Evolutionary conservation across 2,329 filamentous ascomycete genomes (phyloP), one percentile per base, ranked within the genome.

Genomic region (Arachnopeziza araneosa): DNA sequence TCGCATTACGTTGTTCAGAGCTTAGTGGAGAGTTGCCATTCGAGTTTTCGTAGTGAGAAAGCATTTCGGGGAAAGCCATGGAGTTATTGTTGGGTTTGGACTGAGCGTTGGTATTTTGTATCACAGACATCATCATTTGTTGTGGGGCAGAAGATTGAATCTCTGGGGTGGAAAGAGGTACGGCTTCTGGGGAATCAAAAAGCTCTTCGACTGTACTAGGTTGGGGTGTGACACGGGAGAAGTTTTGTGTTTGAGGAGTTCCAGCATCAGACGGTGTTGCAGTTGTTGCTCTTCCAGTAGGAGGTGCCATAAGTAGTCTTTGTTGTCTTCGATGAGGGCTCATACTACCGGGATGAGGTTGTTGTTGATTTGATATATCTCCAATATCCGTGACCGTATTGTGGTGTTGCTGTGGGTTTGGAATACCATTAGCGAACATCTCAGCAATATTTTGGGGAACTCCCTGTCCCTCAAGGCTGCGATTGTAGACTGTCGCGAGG

Each of bases 401-500:
- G 60, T 81, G 79, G 51, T 81, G 68, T 24, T 73, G 63, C 61
- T 75, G 74, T 80, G 75, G 75, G 51, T 81, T 79, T 17, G 88
- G 84, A 60, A 95, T 87, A 60, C 90, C 84, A 65, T 86, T 88
- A 4, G 87, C 85, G 71, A 98, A 90, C 71, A 96, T 88, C 67
- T 96, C 93, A 59, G 89, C 86, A 50, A 98, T 83, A 62, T 90
- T 93, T 70, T 90, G 85, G 1, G 84, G 80, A 21, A 84, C 83
- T 32, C 86, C 87, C 68, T 93, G 89, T 44, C 93, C 91, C 72
- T 97, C 93, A 55, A 99, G 77, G 64, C 91, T 96, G 70, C 96
- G 89, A 64, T 96, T 89, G 76, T 98, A 99, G 50, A 99, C 93
- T 14, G 96, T 98, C 52, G 93, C 95, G 22, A 99, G 82, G 74